These are phyloP conservation scores for Colletotrichum graminicola DNA, from an alignment of 2,329 filamentous ascomycete species.

Conservation along the genomic window DNA sequence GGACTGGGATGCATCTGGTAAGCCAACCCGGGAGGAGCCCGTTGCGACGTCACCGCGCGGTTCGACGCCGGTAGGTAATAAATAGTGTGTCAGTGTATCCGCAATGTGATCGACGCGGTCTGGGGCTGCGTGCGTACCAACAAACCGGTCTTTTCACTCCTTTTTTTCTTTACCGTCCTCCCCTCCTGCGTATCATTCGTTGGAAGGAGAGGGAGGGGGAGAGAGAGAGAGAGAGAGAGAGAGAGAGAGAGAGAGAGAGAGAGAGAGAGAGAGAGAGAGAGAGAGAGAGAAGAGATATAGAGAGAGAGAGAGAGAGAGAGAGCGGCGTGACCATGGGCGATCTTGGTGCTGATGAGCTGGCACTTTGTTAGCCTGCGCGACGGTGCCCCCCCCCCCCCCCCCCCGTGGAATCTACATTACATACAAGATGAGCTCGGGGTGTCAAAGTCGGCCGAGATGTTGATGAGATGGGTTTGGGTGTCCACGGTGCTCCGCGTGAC, in stretches of 20 bases:
- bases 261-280: background rate
- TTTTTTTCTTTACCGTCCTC: too few relatives aligned
- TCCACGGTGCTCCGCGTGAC: background rate
- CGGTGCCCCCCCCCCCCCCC: background rate
- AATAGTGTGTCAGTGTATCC: background rate
- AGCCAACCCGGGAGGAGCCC: background rate
- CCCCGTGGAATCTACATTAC: background rate
- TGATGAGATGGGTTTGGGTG: background rate
- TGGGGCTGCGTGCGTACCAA: too few relatives aligned
- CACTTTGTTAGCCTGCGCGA: background rate
- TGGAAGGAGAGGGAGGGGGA: too few relatives aligned
- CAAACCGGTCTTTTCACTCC: too few relatives aligned
- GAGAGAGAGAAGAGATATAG: too few relatives aligned
- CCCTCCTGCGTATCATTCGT: background rate
- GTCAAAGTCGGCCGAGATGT: background rate
- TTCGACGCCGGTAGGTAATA: too few relatives aligned
- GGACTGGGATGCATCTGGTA: background rate
- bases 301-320: background rate
- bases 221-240: too few relatives aligned
- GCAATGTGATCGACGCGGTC: background rate
- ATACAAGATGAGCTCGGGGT: background rate
- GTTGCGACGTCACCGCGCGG: slow-evolving; percentile 25
- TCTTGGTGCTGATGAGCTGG: slow-evolving; percentile 20
- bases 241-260: background rate
- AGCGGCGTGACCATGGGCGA: slow-evolving; percentile 8